Evolutionary conservation across 352 stramenopile species (phyloP), one percentile per base, ranked within the genome.

Genomic region (Globisporangium iwayamae): DNA sequence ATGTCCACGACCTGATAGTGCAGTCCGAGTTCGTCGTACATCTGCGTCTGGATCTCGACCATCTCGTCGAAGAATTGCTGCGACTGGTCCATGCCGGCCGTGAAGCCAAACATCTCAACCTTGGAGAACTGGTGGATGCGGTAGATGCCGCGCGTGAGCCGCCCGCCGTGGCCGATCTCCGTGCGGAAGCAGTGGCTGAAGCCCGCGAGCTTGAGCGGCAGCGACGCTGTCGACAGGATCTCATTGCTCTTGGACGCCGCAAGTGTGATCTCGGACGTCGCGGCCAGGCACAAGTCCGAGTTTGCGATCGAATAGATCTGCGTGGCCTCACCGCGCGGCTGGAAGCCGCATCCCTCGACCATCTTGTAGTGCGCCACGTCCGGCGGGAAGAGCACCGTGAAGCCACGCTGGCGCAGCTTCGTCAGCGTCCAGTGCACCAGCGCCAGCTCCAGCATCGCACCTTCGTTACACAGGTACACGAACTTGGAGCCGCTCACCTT

Each of bases 101-200:
- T 81, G 63, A 96, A 93, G 59, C 74, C 84, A 59, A 96, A 93
- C 89, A 96, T 95, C 66, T 97, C 89, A 18, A 95, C 87, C 60
- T 97, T 96, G 68, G 71, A 89, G 63, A 97, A 97, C 68, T 97
- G 89, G 70, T 96, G 89, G 65, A 96, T 89, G 32, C 89, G 87
- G 66, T 95, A 97, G 46, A 97, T 85, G 3, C 89, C 89, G 22
- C 83, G 78, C 22, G 76, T 89, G n/a, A 73, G 71, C 22, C 78
- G 81, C 11, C 89, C 89, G 36, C 83, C 82, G 60, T 90, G 81
- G 16, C 89, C 89, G 53, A 89, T 91, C 64, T 97, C 89, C 6
- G 84, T 93, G 47, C 89, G 84, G 73, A 96, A 97, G 62, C 89
- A 97, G 70, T 95, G 87, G 41, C 81, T 90, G 28, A 96, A 93